Percentiles rank a stretch among this genome's conserved stretches.
These are phyloP conservation scores for Phytopythium cucurbitacearum DNA, from an alignment of 352 stramenopile genomes.

Conservation along the genomic window DNA sequence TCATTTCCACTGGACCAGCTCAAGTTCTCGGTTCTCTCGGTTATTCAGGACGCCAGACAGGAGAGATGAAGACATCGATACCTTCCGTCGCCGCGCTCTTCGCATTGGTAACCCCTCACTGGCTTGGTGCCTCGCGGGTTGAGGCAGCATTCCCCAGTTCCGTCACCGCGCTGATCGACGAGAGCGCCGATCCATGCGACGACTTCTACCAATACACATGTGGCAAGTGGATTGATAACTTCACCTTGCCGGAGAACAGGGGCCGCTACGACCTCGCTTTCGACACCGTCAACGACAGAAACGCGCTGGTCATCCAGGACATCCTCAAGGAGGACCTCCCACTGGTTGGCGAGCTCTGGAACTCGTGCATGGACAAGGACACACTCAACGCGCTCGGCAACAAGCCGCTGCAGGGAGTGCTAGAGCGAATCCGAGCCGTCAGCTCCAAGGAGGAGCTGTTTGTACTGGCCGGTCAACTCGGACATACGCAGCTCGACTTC, in stretches of 20 bases:
- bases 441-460: constrained; percentile 33
- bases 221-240: constrained; percentile 38
- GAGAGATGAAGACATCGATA: no score
- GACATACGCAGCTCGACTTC: constrained; percentile 33
- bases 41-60: no score
- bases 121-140: not conserved
- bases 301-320: constrained; percentile 40
- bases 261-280: constrained; percentile 36
- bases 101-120: not conserved
- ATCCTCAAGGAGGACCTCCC: constrained; percentile 58
- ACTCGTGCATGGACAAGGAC: constrained; percentile 58
- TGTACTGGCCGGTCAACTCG: constrained; percentile 31
- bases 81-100: not conserved
- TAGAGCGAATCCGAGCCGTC: constrained; percentile 29
- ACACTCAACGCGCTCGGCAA: constrained; percentile 34
- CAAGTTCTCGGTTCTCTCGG: no score
- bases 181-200: constrained; percentile 37
- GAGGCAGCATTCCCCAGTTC: constrained; percentile 16
- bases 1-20: no score
- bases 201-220: constrained; percentile 77
- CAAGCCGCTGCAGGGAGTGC: constrained; percentile 26
- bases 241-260: constrained; percentile 22
- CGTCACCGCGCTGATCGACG: constrained; percentile 41
- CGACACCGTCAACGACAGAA: constrained; percentile 35
- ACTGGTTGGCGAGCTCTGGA: constrained; percentile 48